Evolutionary conservation across 202 grass and related monocot genomes (phyloP).

Genomic region (Saccharum hybrid): DNA sequence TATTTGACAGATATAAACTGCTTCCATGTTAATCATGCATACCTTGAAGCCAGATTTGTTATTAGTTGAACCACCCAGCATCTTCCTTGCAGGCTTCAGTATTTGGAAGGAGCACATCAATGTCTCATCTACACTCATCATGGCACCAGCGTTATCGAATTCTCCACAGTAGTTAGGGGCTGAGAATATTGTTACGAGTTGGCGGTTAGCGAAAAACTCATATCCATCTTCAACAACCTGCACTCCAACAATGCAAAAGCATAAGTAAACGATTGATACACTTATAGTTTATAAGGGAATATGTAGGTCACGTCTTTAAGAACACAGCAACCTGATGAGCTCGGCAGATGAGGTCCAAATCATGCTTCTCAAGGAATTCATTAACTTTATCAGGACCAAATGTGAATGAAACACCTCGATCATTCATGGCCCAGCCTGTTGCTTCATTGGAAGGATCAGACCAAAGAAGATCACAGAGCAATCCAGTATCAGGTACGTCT

Average conservation of each 20-base stretch:
- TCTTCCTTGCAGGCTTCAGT: conserved; percentile 82
- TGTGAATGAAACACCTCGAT: conserved; percentile 83
- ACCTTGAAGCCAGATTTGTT: conserved; percentile 69
- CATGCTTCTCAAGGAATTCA: conserved; percentile 89
- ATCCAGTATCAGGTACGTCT: conserved; percentile 85
- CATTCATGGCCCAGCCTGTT: conserved; percentile 83
- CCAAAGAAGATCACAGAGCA: conserved; percentile 96
- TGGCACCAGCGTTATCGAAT: conserved; percentile 94
- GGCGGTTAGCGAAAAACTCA: conserved; percentile 83
- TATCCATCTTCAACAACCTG: conserved; percentile 97
- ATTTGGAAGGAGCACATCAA: conserved; percentile 98
- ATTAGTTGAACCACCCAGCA: conserved; percentile 51
- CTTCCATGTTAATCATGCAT: conserved; percentile 17
- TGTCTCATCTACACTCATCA: conserved; percentile 92
- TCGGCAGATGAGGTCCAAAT: conserved; percentile 89
- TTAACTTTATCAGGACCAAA: conserved; percentile 86
- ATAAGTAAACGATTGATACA: conserved; percentile 24
- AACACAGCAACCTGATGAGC: conserved; percentile 70
- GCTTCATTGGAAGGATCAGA: conserved; percentile 79
- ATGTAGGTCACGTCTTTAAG: conserved; percentile 8
- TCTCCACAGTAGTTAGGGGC: conserved; percentile 95
- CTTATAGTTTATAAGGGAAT: conserved; percentile 12
- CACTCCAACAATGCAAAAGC: conserved; percentile 37
- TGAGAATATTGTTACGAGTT: conserved; percentile 90
- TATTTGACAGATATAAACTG: conserved; percentile 18